Base-by-base conservation (phyloP, 208 protist genomes). In the Wallacemonas sp. region DNA sequence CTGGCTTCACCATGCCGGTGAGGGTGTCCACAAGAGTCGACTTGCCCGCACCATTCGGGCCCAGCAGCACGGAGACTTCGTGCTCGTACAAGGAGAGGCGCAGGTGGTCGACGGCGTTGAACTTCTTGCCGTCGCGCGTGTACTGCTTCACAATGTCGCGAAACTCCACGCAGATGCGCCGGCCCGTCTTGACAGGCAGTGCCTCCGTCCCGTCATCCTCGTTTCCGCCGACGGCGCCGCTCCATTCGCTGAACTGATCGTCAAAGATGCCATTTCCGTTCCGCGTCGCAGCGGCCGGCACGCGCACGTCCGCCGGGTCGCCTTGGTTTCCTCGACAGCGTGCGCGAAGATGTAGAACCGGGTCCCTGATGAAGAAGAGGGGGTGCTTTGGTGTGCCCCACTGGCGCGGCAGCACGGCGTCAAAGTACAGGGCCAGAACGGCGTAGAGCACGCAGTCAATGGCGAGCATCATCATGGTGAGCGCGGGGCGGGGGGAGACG, bases 21-120 rank as follows among this genome's bases (percentile, higher is more conserved):
- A 97, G 80, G 65, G 95, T 86, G 71, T 93, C 89, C 45, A 94
- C 82, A 39, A 74, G 50, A 1, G 69, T 92, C 16, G 75, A 87
- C 72, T 79, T 78, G 26, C 81, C 84, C n/a, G 79, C 77, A 50
- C 84, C 84, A 54, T 90, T 90, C 57, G 79, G 77, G n/a, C 82
- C 82, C 10, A 89, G 75, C 10, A 92, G 50, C 2, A 84, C 80
- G 12, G 80, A 89, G 50, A 83, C 79, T 46, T 83, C 83, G 18
- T 77, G 83, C 41, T 79, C 70, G 26, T 67, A 29, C 23, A 92
- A 49, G 25, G n/a, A 55, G 45, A 65, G 71, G 61, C 65, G 68
- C 0, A 92, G 52, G 65, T 89, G 45, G 59, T 90, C 70, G 20
- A 92, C 74, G 10, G 78, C 86, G 41, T 76, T 31, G 54, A 87